Conservation (phyloP, 768 basidiomycete genomes). For the Termitomyces sp. region DNA sequence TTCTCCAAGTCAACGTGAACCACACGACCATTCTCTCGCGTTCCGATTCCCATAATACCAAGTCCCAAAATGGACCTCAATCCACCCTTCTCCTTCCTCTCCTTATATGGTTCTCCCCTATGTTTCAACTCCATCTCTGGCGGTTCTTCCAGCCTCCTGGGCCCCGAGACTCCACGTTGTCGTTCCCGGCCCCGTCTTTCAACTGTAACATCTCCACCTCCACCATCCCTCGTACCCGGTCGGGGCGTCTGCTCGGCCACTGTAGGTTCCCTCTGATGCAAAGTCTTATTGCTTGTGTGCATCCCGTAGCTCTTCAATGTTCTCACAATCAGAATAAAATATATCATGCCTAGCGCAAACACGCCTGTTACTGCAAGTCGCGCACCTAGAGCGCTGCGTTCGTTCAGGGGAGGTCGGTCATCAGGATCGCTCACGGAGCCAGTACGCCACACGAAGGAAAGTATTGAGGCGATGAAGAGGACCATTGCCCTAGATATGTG, state of each 20-base stretch:
- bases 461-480: slow-evolving; percentile 55
- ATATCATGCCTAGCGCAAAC: slow-evolving; percentile 54
- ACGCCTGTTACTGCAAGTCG: slow-evolving; percentile 52
- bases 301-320: slow-evolving; percentile 59
- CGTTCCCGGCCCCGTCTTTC: slow-evolving; percentile 25
- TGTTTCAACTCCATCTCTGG: slow-evolving; percentile 1
- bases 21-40: background rate
- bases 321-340: slow-evolving; percentile 54
- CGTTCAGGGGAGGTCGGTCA: slow-evolving; percentile 30
- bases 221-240: slow-evolving; percentile 8
- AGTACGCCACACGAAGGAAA: slow-evolving; percentile 69
- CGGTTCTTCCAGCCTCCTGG: slow-evolving; percentile 13
- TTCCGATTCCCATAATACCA: background rate
- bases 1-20: background rate
- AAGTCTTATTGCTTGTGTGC: slow-evolving; percentile 12
- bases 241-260: slow-evolving; percentile 5
- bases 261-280: slow-evolving; percentile 5
- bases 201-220: slow-evolving; percentile 14
- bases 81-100: slow-evolving; percentile 2
- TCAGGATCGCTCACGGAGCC: slow-evolving; percentile 41
- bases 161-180: slow-evolving; percentile 9
- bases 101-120: background rate
- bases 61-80: background rate
- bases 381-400: slow-evolving; percentile 38
- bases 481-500: slow-evolving; percentile 51